phyloP scores from a whole-genome alignment of 2,329 filamentous ascomycete species.

The Aplosporella prunicola region DNA sequence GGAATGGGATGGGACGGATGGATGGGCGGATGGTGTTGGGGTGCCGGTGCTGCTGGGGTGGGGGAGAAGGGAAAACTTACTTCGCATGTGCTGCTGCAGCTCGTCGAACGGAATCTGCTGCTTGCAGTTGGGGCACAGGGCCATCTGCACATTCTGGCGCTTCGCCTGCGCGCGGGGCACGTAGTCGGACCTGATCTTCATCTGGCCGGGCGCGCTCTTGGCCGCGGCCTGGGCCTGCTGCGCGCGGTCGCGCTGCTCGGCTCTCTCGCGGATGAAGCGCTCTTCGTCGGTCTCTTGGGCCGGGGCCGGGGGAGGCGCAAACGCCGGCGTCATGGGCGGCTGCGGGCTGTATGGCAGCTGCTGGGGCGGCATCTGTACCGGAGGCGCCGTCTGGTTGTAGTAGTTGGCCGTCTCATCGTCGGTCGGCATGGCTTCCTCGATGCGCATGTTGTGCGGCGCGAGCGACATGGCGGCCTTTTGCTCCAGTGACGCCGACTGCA shows the following conservation, averaged over 20 bases:
- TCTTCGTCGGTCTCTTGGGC: constrained; percentile 31
- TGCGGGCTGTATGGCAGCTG: constrained; percentile 18
- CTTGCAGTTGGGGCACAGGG: constrained; percentile 85
- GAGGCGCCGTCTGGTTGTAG: constrained; percentile 15
- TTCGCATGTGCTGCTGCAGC: constrained; percentile 85
- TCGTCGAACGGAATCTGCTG: constrained; percentile 81
- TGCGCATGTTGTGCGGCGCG: constrained; percentile 62
- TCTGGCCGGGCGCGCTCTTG: constrained; percentile 55
- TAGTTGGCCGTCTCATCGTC: constrained; percentile 38
- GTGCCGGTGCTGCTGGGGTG: no score
- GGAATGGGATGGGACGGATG: background rate
- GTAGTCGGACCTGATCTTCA: constrained; percentile 92
- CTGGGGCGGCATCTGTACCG: constrained; percentile 24
- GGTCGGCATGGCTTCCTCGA: constrained; percentile 90
- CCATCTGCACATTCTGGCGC: constrained; percentile 55
- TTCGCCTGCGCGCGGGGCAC: constrained; percentile 73
- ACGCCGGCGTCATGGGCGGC: constrained; percentile 20
- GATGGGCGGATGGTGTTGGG: background rate
- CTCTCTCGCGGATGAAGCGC: constrained; percentile 27
- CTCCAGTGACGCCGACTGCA: constrained; percentile 89
- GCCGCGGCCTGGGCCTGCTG: constrained; percentile 73
- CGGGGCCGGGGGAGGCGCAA: constrained; percentile 24
- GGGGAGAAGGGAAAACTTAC: no score
- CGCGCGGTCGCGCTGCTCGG: constrained; percentile 48
- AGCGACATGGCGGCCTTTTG: constrained; percentile 89